Conservation (phyloP, 176 grass and related monocot species). For the Eremochloa ophiuroides region DNA sequence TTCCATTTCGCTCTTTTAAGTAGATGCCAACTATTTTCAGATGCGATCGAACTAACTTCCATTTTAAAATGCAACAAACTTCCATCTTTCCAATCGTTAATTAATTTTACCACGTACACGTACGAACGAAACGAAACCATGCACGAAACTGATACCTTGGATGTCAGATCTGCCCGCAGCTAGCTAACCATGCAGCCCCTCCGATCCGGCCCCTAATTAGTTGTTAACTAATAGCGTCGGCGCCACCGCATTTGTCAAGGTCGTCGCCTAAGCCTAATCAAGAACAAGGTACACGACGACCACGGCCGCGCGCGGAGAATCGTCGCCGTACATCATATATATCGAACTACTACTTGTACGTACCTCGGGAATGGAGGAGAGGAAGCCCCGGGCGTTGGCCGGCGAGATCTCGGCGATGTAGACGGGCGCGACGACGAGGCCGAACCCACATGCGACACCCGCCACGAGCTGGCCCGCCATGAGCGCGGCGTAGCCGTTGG, state of each 20-base stretch:
- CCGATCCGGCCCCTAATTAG: no score
- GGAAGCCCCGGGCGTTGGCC: constrained; percentile 47
- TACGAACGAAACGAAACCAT: not conserved
- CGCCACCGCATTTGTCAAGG: no score
- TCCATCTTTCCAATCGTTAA: no score
- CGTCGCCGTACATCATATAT: not conserved
- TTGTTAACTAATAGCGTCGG: no score
- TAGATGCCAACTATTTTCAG: not conserved
- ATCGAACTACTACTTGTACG: not conserved
- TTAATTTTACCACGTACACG: not conserved
- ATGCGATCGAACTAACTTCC: not conserved
- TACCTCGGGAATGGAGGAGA: constrained; percentile 62
- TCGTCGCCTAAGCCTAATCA: no score
- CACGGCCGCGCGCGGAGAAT: not conserved
- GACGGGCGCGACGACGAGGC: constrained; percentile 44
- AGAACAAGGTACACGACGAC: no score
- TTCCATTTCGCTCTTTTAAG: not conserved
- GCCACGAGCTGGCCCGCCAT: constrained; percentile 50
- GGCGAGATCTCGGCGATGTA: constrained; percentile 67
- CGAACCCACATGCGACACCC: constrained; percentile 58
- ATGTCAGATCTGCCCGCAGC: not conserved
- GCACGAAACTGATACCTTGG: not conserved
- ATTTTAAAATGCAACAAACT: not conserved
- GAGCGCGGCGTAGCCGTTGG: constrained; percentile 39
- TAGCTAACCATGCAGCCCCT: no score